These are phyloP conservation scores for Buxus sempervirens DNA, from an alignment of 164 flowering plant species.

Conservation along the genomic window DNA sequence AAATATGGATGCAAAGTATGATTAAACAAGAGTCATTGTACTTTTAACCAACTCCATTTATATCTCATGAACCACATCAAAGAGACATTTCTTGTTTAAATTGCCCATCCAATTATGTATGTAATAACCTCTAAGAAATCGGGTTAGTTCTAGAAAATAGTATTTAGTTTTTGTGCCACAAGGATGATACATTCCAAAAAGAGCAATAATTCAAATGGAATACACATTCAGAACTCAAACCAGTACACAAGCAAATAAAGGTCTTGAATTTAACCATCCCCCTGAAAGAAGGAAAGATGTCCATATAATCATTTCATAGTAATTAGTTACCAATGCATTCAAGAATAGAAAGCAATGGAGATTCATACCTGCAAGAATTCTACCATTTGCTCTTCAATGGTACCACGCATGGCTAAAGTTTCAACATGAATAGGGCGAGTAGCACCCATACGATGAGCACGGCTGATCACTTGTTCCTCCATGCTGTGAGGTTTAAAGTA, in stretches of 20 bases:
- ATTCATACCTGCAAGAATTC: constrained; percentile 64
- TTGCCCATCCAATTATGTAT: no score
- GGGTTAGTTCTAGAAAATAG: neutral
- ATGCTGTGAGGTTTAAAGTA: constrained; percentile 45
- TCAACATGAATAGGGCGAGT: constrained; percentile 89
- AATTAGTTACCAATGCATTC: neutral
- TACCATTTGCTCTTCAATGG: constrained; percentile 96
- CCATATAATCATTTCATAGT: neutral
- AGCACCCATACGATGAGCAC: constrained; percentile 99
- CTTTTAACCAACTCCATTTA: neutral
- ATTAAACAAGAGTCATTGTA: neutral
- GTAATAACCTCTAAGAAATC: no score
- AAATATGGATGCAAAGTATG: no score
- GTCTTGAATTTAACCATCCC: no score
- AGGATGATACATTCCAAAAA: neutral
- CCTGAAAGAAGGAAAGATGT: neutral
- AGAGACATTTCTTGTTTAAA: neutral
- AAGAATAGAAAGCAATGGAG: neutral
- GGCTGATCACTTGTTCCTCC: constrained; percentile 99
- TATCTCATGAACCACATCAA: neutral
- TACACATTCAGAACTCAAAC: no score
- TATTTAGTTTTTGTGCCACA: neutral
- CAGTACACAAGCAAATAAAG: no score
- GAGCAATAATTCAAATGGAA: neutral
- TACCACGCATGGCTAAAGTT: constrained; percentile 94